A percentile compares a stretch with the other conserved stretches of the same genome.
These are phyloP conservation scores for Emergomyces orientalis DNA, from an alignment of 2,329 filamentous ascomycete species.

Conservation along the genomic window DNA sequence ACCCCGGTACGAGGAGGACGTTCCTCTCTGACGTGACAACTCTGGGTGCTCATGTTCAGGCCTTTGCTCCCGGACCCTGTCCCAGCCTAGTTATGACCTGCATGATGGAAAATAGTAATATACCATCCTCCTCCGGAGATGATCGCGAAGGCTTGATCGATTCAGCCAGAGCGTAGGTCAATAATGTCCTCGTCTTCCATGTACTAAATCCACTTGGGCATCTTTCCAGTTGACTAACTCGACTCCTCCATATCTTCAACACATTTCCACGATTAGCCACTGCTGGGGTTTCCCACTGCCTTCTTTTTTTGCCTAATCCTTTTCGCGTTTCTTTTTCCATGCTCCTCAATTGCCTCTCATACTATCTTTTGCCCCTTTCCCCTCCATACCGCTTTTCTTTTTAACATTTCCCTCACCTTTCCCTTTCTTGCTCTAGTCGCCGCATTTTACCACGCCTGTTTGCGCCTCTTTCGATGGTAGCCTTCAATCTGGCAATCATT, in stretches of 20 bases:
- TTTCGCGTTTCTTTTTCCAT: background rate
- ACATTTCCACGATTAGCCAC: background rate
- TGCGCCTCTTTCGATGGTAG: slow-evolving; percentile 8
- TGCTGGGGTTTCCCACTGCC: background rate
- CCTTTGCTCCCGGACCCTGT: slow-evolving; percentile 4
- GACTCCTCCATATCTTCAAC: background rate
- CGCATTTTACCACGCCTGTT: slow-evolving; percentile 1
- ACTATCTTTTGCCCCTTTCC: background rate
- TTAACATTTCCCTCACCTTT: background rate
- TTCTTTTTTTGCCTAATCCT: background rate
- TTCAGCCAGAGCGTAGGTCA: slow-evolving; percentile 4
- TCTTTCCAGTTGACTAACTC: background rate
- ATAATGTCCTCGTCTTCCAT: background rate
- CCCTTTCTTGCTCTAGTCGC: slow-evolving; percentile 1
- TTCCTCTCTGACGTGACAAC: slow-evolving; percentile 2
- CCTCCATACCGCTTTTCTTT: background rate
- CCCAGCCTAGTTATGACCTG: slow-evolving; percentile 8
- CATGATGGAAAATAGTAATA: slow-evolving; percentile 11
- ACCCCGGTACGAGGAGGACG: background rate
- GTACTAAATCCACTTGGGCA: background rate
- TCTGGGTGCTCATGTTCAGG: slow-evolving; percentile 4
- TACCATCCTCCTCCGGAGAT: slow-evolving; percentile 6
- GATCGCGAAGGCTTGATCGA: slow-evolving; percentile 8
- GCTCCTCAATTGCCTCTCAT: background rate
- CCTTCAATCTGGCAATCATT: slow-evolving; percentile 7